Evolutionary conservation across 2,329 filamentous ascomycete species (phyloP).

Genomic region (Botrytis aclada): DNA sequence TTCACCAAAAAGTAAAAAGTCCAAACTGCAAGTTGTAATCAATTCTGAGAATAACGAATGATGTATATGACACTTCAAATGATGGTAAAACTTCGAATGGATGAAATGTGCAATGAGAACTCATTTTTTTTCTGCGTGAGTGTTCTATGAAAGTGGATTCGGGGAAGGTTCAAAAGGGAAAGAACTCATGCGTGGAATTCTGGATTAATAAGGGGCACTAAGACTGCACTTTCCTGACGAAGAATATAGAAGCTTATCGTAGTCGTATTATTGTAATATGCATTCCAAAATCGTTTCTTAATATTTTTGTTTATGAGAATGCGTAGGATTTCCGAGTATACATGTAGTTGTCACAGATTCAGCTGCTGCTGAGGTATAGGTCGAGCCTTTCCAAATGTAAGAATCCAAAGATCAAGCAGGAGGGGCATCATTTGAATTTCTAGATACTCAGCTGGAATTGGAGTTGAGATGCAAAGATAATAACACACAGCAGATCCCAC

Average conservation of each 20-base stretch:
- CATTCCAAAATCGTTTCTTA: neutral
- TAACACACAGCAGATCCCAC: too few relatives aligned
- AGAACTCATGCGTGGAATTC: neutral
- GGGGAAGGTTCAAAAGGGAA: neutral
- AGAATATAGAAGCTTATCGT: accelerated
- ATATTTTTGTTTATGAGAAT: neutral
- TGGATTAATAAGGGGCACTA: neutral
- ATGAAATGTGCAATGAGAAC: neutral
- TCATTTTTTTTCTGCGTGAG: neutral
- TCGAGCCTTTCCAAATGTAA: neutral
- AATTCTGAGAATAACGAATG: neutral
- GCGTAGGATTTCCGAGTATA: neutral
- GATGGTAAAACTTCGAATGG: neutral
- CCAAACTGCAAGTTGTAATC: neutral
- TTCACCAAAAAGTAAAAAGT: neutral
- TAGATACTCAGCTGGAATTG: accelerated
- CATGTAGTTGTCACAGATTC: neutral
- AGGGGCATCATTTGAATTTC: neutral
- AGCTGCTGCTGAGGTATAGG: neutral
- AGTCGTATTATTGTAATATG: neutral
- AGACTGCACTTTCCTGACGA: neutral
- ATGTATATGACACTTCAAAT: neutral
- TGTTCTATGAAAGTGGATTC: neutral
- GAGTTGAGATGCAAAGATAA: neutral
- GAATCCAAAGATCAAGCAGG: neutral